Percentiles rank a stretch among this genome's conserved stretches.
Conservation (phyloP, 169 alveolate species). For the Babesia bigemina region DNA sequence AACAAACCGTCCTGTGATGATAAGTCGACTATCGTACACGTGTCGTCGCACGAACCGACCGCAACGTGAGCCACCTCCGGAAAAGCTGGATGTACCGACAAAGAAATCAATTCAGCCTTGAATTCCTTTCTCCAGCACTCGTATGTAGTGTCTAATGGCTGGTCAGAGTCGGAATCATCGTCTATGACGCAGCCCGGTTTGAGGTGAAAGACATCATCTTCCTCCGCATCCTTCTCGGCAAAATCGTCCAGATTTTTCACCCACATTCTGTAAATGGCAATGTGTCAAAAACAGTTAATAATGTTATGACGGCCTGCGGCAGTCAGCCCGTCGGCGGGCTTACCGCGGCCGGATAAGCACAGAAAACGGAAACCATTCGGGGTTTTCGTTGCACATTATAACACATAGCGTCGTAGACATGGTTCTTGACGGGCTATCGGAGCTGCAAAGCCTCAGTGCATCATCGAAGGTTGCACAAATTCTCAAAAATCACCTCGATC, state of each 20-base stretch:
- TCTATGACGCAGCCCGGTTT: conserved; percentile 48
- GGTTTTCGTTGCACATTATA: too few species aligned
- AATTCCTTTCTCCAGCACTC: conserved; percentile 58
- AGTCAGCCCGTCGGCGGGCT: too few species aligned
- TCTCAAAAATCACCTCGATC: conserved; percentile 63
- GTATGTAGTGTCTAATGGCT: conserved; percentile 17
- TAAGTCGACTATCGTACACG: conserved; percentile 45
- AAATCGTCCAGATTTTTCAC: conserved; percentile 24
- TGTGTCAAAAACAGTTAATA: not conserved
- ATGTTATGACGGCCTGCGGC: too few species aligned
- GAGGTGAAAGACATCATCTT: conserved; percentile 50
- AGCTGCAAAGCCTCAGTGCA: conserved; percentile 59
- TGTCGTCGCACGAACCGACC: conserved; percentile 59
- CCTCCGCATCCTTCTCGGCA: conserved; percentile 42
- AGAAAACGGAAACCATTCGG: too few species aligned
- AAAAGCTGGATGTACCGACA: conserved; percentile 59
- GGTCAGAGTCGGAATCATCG: conserved; percentile 4
- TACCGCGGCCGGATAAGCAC: too few species aligned
- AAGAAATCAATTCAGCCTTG: conserved; percentile 30
- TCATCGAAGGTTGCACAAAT: conserved; percentile 54
- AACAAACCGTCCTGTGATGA: conserved; percentile 12
- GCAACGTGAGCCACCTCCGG: conserved; percentile 67
- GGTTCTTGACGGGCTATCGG: conserved; percentile 49
- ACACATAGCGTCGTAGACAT: not conserved
- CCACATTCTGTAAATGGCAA: conserved; percentile 9